Conservation (phyloP, 495 filamentous ascomycete genomes). For the Aspergillus sclerotioniger region DNA sequence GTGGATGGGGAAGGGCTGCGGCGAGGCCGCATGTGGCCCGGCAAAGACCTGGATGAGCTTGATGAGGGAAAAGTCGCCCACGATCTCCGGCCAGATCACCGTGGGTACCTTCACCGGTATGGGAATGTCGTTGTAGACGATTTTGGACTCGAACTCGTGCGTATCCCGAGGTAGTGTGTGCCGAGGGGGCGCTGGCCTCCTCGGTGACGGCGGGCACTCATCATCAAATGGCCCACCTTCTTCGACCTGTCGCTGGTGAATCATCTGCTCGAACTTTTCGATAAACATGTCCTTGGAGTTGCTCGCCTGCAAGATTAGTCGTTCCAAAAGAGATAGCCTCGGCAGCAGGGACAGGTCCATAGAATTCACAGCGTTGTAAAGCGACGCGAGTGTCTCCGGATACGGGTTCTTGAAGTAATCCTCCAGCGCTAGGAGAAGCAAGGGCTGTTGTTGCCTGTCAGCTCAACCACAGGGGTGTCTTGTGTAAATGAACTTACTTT, state of each 20-base stretch:
- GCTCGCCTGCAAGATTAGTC: constrained; percentile 81
- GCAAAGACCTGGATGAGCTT: constrained; percentile 95
- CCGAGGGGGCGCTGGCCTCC: constrained; percentile 41
- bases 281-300: constrained; percentile 95
- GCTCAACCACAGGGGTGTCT: constrained; percentile 2
- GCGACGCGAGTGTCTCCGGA: constrained; percentile 80
- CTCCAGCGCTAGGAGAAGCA: constrained; percentile 90
- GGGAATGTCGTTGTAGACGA: constrained; percentile 91
- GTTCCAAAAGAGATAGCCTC: constrained; percentile 76
- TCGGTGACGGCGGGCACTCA: constrained; percentile 43
- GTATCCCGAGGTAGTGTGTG: constrained; percentile 85
- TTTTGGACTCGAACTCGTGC: constrained; percentile 92
- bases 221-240: constrained; percentile 36
- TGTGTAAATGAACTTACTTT: constrained; percentile 57
- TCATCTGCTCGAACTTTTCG: constrained; percentile 96
- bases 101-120: constrained; percentile 95
- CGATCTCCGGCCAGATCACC: constrained; percentile 89
- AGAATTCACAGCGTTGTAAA: constrained; percentile 89
- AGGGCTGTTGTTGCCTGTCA: constrained; percentile 56
- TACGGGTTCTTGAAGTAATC: constrained; percentile 95
- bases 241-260: constrained; percentile 61
- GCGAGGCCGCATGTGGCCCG: constrained; percentile 69
- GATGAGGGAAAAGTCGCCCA: constrained; percentile 95
- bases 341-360: constrained; percentile 98
- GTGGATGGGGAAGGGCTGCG: constrained; percentile 85